These are phyloP conservation scores for Knoxdaviesia capensis DNA, from an alignment of 2,329 filamentous ascomycete species.

Conservation along the genomic window DNA sequence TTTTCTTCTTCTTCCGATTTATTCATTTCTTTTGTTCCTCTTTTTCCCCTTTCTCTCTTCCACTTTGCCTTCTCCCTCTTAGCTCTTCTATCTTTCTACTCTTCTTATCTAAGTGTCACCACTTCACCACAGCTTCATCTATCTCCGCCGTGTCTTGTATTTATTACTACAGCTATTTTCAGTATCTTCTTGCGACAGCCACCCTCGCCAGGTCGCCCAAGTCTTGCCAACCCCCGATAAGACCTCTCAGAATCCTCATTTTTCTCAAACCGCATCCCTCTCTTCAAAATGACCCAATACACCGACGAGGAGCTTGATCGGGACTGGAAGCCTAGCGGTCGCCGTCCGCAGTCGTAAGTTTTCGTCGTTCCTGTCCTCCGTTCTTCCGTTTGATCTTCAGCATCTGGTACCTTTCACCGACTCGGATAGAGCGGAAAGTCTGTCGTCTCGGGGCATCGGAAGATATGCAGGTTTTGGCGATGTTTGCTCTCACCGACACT, in stretches of 20 bases:
- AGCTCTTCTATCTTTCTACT: neutral
- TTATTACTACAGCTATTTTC: neutral
- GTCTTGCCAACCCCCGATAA: neutral
- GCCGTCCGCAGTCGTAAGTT: constrained; percentile 71
- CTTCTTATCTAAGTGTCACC: neutral
- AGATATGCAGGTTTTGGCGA: too few species aligned
- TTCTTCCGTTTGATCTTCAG: too few species aligned
- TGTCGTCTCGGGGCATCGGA: neutral
- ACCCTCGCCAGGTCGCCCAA: neutral
- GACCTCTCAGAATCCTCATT: neutral
- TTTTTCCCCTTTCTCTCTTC: neutral
- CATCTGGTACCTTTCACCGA: too few species aligned
- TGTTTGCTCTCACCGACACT: too few species aligned
- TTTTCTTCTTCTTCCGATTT: neutral
- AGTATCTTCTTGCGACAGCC: neutral
- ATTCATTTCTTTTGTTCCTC: neutral
- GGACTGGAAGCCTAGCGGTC: constrained; percentile 61
- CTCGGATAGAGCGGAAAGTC: too few species aligned
- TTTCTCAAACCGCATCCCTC: too few species aligned
- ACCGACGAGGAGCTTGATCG: constrained; percentile 48
- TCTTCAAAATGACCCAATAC: constrained; percentile 16
- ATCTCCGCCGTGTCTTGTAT: neutral
- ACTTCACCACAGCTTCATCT: neutral
- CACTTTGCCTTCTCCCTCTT: neutral
- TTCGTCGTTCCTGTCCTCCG: constrained; percentile 10